Conservation (phyloP, 495 filamentous ascomycete genomes). For the Xylaria intraflava region DNA sequence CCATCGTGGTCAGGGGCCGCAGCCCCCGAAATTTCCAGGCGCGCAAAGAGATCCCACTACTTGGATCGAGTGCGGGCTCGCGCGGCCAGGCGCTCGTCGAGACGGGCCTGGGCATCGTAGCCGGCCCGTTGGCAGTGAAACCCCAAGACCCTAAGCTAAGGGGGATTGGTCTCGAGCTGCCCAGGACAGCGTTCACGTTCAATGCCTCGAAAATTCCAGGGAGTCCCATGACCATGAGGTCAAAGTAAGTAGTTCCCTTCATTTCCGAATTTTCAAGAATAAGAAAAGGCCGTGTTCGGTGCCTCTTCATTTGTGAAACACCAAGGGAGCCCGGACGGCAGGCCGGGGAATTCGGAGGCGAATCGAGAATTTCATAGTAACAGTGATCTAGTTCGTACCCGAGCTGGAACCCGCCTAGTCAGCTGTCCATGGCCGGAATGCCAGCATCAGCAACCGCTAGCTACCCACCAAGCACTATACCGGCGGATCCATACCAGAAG, state of each 20-base stretch:
- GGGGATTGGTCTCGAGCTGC: constrained; percentile 42
- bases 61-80: constrained; percentile 64
- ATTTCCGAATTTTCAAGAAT: background rate
- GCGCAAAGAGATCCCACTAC: constrained; percentile 66
- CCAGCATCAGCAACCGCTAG: constrained; percentile 32
- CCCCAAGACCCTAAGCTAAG: constrained; percentile 42
- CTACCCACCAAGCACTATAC: constrained; percentile 40
- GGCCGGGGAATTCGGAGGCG: background rate
- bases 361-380: constrained; percentile 14
- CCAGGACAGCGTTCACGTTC: constrained; percentile 47
- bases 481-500: constrained; percentile 40
- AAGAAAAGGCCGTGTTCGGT: background rate
- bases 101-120: constrained; percentile 41
- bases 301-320: background rate
- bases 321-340: background rate
- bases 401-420: constrained; percentile 35
- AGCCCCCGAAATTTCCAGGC: constrained; percentile 77
- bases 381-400: constrained; percentile 32
- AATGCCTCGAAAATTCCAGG: constrained; percentile 47
- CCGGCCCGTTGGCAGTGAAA: constrained; percentile 44
- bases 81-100: constrained; percentile 48
- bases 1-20: constrained; percentile 70
- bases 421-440: constrained; percentile 32
- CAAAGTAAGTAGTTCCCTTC: constrained; percentile 37
- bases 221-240: constrained; percentile 47